Evolutionary conservation across 768 basidiomycete genomes (phyloP), one percentile per base, ranked within the genome.

Genomic region (Obba rivulosa): DNA sequence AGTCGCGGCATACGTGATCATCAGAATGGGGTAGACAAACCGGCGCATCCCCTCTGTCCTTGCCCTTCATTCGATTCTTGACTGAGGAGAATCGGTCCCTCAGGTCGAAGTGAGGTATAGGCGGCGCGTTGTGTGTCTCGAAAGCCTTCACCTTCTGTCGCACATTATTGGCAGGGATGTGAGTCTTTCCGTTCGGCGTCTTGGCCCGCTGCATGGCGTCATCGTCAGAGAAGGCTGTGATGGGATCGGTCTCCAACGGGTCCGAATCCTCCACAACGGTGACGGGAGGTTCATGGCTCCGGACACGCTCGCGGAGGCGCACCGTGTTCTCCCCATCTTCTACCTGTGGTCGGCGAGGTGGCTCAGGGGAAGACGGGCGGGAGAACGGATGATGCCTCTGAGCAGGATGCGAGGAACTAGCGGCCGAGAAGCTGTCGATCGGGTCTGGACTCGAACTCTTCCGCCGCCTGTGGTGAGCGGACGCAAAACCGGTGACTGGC

Each of bases 371-470:
- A 13, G 28, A 31, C 28, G 28, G 28, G 7, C 28, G 28, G 7
- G 28, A 31, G 28, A 31, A 31, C 28, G 28, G 28, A 31, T 31
- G 28, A 5, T 5, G 13, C 28, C 5, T 7, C 7, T n/a, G n/a
- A 20, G 20, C 5, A 20, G 7, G 8, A 20, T 38, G 37, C n/a
- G 37, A 20, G 7, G 14, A n/a, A 16, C 20, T 8, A 5, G 37
- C 37, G n/a, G 22, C 2, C 14, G 34, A 8, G 45, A 54, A 25
- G n/a, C 25, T 41, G 35, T 51, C 53, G 4, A 54, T 9, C 0
- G 53, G 53, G 28, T 54, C 50, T 8, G 53, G 53, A 1, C 44
- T 51, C 2, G 53, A 48, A 4, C 22, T 35, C 8, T 31, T 14
- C 44, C 24, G 14, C 24, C 34, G 9, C 23, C 10, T 18, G 9